Base-by-base conservation (phyloP, 306 rosid species). In the Amphicarpaea edgeworthii region DNA sequence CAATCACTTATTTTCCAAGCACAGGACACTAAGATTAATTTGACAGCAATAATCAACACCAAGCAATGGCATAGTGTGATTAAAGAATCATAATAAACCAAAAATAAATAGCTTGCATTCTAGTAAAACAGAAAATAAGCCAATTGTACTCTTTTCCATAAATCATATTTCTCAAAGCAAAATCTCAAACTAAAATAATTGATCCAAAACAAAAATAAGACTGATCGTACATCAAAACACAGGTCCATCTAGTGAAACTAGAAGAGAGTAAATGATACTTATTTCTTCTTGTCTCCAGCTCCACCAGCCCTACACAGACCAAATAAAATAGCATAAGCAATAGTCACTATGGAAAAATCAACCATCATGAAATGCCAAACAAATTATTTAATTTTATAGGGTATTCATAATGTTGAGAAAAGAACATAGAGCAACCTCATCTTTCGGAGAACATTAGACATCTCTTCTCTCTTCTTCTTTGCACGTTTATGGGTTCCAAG, bases 401-500 rank as follows among this genome's bases (percentile, higher is more conserved):
- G 21, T 2, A 16, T 0, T 10, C 24, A 58, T 8, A 41, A 73
- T 15, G 8, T 7, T 14, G 14, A 41, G 0, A 65, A 2, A 57
- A 14, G 67, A 68, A 28, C 23, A 17, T 28, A 75, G 15, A 0
- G 4, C 37, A 71, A 93, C 98, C 98, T 91, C 92, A 93, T 91
- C 88, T 93, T 93, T 55, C 97, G 81, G 46, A 93, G 97, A 41
- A 83, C 93, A 3, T 79, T 91, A 5, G 98, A 88, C 98, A 89
- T 93, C 87, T 93, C 98, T 59, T 93, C 97, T 20, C 96, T 74
- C 97, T 93, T 93, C 90, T 82, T 89, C 91, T 93, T 93, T 0
- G 97, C 97, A 3, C 98, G 87, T 81, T 91, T 93, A 66, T 94
- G 96, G 17, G 96, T 91, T 68, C 92, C 97, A n/a, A 95, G 80